Evolutionary conservation across 2,329 filamentous ascomycete genomes (phyloP).

Genomic region (Ophiostoma fasciatum): DNA sequence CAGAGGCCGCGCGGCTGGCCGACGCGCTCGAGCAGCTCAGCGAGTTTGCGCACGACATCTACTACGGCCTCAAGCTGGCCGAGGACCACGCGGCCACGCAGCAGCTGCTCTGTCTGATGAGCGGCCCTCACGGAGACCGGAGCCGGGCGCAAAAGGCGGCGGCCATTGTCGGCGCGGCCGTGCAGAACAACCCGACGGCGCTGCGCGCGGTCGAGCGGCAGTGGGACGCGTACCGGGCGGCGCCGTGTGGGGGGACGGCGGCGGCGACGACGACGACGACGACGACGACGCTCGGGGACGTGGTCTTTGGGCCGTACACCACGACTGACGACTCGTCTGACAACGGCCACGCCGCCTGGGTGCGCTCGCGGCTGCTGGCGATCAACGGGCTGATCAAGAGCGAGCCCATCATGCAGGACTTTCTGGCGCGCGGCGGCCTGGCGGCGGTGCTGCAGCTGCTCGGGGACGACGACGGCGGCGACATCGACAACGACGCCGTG

Average conservation of each 20-base stretch:
- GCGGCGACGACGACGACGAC: background rate
- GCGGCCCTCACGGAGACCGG: no score
- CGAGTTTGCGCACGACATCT: constrained; percentile 53
- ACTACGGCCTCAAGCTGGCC: constrained; percentile 50
- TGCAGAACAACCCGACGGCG: constrained; percentile 52
- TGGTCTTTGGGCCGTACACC: constrained; percentile 28
- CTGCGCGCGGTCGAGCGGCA: constrained; percentile 33
- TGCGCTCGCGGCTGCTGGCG: constrained; percentile 29
- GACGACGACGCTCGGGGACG: constrained; percentile 17
- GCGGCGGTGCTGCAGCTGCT: constrained; percentile 38
- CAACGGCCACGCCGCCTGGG: constrained; percentile 13
- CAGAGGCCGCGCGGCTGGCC: constrained; percentile 23
- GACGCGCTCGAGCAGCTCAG: constrained; percentile 41
- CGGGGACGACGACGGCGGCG: constrained; percentile 21
- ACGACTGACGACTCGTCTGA: constrained; percentile 1
- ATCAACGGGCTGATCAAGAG: constrained; percentile 43
- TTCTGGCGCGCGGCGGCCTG: constrained; percentile 40
- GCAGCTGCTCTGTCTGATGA: constrained; percentile 42
- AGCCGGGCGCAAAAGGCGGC: constrained; percentile 35
- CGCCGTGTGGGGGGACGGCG: constrained; percentile 19
- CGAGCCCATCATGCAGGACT: constrained; percentile 35
- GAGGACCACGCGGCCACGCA: constrained; percentile 38
- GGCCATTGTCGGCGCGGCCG: constrained; percentile 37
- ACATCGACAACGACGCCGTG: no score
- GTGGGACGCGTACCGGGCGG: constrained; percentile 28